Base-by-base conservation (phyloP, 2,329 filamentous ascomycete genomes). In the Spiromastix sp. region DNA sequence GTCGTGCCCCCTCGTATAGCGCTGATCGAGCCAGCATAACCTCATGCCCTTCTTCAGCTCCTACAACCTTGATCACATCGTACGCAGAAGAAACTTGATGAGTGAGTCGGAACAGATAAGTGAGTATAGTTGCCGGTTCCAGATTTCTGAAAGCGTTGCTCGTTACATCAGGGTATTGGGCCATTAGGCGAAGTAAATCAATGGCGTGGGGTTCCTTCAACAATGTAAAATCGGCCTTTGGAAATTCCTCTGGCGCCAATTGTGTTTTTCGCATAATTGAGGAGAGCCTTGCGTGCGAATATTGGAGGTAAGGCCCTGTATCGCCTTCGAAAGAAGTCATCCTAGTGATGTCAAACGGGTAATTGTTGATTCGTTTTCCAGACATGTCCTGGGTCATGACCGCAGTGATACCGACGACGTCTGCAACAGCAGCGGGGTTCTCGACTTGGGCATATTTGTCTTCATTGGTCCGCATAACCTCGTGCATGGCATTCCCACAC, bases 301-400 rank as follows among this genome's bases (percentile, higher is more conserved):
- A 86, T 64, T 93, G 84, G 28, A 93, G 71, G 57, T 87, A 87
- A 9, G 83, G 82, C 5, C 85, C 85, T 2, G 84, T 91, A 57
- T 89, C 83, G 27, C 83, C 83, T 61, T 91, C 83, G 46, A 87
- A 87, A 3, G 79, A 83, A 5, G 77, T 82, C 81, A 91, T 87
- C 45, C 74, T 71, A 40, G 85, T 77, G 69, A 86, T 78, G 63
- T 87, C 79, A 61, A 89, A 87, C 38, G 71, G 66, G 58, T 81
- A 76, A 52, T 71, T 69, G 54, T 75, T 74, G 50, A 75, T 68
- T 34, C 64, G 74, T 73, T 93, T 93, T 55, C 85, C 85, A 40
- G 73, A 79, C 81, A 93, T 91, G 51, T 93, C 86, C 59, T 93
- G 85, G 9, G 89, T 82, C 84, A 93, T 93, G 50, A 93, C 85